These are phyloP conservation scores for Cucumis melo DNA, from an alignment of 306 rosid species.

Conservation along the genomic window DNA sequence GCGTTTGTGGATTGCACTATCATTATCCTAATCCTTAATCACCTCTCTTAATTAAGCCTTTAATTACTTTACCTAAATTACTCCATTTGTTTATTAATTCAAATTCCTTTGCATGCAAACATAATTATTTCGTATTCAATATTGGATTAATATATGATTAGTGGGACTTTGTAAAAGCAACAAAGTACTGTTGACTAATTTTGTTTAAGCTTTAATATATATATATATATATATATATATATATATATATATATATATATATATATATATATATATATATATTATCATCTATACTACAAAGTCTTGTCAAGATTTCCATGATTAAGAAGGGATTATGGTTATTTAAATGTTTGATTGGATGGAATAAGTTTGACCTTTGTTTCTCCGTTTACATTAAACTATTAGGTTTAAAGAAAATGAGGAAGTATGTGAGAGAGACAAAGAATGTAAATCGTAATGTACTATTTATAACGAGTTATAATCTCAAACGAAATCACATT, in stretches of 20 bases:
- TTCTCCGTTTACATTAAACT: background rate
- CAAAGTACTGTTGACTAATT: background rate
- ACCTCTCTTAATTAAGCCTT: background rate
- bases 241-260: background rate
- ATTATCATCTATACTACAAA: background rate
- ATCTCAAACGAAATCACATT: no score
- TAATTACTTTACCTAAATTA: background rate
- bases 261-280: background rate
- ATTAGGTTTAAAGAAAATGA: no score
- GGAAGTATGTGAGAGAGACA: no score
- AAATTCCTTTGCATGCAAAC: background rate
- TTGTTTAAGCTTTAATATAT: background rate
- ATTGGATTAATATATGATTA: background rate
- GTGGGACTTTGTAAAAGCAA: background rate
- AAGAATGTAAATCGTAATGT: no score
- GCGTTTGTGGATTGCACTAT: conserved; percentile 1
- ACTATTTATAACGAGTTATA: no score
- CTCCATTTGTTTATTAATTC: background rate
- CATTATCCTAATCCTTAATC: conserved; percentile 1
- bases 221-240: no score
- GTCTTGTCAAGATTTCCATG: background rate
- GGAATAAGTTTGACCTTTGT: background rate
- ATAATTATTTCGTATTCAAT: background rate
- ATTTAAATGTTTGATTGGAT: background rate
- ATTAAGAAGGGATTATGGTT: background rate